Percentiles rank a stretch among this genome's conserved stretches.
These are phyloP conservation scores for Chrysoporthe deuterocubensis DNA, from an alignment of 2,329 filamentous ascomycete genomes.

Conservation along the genomic window DNA sequence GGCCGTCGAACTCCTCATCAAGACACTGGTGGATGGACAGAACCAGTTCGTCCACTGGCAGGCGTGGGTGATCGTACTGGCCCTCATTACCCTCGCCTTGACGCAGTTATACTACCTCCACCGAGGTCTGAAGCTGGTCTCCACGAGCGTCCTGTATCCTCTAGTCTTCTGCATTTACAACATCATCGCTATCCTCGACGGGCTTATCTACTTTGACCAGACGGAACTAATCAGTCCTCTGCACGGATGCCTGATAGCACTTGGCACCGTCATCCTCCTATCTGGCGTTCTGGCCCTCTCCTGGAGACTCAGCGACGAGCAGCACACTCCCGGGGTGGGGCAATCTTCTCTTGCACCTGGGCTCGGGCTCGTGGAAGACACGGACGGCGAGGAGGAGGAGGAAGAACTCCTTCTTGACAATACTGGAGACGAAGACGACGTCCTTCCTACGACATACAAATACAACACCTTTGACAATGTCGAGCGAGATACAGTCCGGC, in stretches of 20 bases:
- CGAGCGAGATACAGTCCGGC: slow-evolving; percentile 35
- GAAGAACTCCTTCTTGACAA: slow-evolving; percentile 60
- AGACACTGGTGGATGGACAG: slow-evolving; percentile 78
- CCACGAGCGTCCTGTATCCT: slow-evolving; percentile 93
- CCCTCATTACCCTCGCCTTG: slow-evolving; percentile 79
- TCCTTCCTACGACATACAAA: slow-evolving; percentile 41
- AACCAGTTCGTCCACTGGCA: slow-evolving; percentile 97
- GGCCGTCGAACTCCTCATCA: slow-evolving; percentile 89
- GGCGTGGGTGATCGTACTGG: slow-evolving; percentile 87
- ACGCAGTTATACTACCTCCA: slow-evolving; percentile 96
- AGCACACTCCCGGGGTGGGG: slow-evolving; percentile 61
- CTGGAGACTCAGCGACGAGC: slow-evolving; percentile 86
- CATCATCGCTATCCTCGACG: slow-evolving; percentile 96
- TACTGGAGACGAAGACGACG: slow-evolving; percentile 47
- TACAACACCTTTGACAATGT: slow-evolving; percentile 54
- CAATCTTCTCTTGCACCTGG: slow-evolving; percentile 79
- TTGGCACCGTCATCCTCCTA: slow-evolving; percentile 86
- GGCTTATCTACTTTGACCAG: slow-evolving; percentile 95
- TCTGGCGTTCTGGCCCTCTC: slow-evolving; percentile 88
- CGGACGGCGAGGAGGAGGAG: slow-evolving; percentile 64
- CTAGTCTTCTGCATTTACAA: slow-evolving; percentile 99
- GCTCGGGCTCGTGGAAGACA: slow-evolving; percentile 77
- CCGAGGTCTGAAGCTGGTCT: slow-evolving; percentile 89
- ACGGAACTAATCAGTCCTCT: slow-evolving; percentile 76
- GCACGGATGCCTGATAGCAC: slow-evolving; percentile 78